These are phyloP conservation scores for Acer saccharum DNA, from an alignment of 345 rosid species.

Conservation along the genomic window DNA sequence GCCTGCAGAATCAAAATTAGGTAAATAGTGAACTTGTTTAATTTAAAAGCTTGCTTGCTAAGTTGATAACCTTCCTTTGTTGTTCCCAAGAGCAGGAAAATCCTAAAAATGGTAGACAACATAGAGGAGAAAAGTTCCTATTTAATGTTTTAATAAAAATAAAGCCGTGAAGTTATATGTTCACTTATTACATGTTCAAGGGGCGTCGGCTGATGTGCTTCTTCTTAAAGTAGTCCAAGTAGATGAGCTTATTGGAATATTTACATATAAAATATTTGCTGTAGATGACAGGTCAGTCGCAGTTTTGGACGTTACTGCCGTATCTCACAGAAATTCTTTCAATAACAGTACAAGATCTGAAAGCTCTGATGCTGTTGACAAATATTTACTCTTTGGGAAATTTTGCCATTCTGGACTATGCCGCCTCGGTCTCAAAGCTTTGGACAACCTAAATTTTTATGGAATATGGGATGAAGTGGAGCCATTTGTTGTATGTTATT, in stretches of 20 bases:
- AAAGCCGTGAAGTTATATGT: background rate
- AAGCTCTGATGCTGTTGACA: conserved; percentile 29
- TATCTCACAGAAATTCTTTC: conserved; percentile 20
- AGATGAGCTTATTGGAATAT: background rate
- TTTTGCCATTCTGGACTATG: conserved; percentile 69
- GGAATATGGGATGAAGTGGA: conserved; percentile 66
- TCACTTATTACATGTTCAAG: background rate
- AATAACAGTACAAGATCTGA: conserved; percentile 25
- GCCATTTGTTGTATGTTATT: conserved; percentile 60
- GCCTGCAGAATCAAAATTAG: conserved; percentile 21
- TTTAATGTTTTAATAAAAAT: background rate
- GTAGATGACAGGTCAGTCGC: conserved; percentile 36
- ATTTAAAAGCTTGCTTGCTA: conserved; percentile 9
- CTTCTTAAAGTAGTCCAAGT: background rate
- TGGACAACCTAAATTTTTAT: conserved; percentile 44
- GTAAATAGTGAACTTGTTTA: conserved; percentile 20
- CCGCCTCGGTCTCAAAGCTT: conserved; percentile 61
- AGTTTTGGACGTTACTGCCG: conserved; percentile 19
- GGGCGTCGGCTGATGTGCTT: background rate
- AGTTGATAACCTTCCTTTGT: conserved; percentile 10
- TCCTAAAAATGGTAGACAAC: background rate
- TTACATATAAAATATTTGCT: conserved; percentile 8
- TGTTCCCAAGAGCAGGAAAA: background rate
- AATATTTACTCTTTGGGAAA: conserved; percentile 57
- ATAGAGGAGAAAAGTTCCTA: background rate